A percentile compares a stretch with the other conserved stretches of the same genome.
Evolutionary conservation across 306 rosid species (phyloP).

Genomic region (Cucurbita argyrosperma): DNA sequence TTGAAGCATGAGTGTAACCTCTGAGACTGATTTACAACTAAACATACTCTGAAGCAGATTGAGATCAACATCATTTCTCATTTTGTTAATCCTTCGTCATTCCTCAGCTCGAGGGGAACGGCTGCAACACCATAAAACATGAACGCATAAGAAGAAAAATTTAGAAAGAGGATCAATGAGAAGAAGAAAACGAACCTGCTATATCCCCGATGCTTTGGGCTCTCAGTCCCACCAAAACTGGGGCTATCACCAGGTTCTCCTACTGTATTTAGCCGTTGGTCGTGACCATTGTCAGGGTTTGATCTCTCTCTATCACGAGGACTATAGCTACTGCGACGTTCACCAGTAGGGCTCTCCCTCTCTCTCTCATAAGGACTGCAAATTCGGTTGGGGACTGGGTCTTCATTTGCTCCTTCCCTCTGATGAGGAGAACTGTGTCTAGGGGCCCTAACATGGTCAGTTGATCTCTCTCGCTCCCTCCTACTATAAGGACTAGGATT

Average conservation of each 20-base stretch:
- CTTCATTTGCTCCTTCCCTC: conserved; percentile 14
- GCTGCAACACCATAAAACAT: background rate
- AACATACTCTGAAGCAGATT: background rate
- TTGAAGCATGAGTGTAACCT: background rate
- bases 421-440: conserved; percentile 23
- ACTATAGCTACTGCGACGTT: conserved; percentile 21
- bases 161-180: background rate
- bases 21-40: conserved; percentile 1
- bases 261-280: conserved; percentile 30
- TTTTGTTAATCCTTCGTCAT: background rate
- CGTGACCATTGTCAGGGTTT: conserved; percentile 47
- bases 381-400: conserved; percentile 14
- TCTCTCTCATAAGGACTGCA: conserved; percentile 28
- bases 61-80: background rate
- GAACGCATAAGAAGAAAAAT: background rate
- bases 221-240: conserved; percentile 61
- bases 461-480: conserved; percentile 12
- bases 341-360: conserved; percentile 42
- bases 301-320: conserved; percentile 37
- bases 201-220: conserved; percentile 64
- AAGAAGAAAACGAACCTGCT: conserved; percentile 36
- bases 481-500: conserved; percentile 32
- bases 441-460: conserved; percentile 14
- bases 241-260: conserved; percentile 63
- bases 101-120: conserved; percentile 6